phyloP scores from a whole-genome alignment of 805 yeast species.

The Spencermartinsiella europaea region DNA sequence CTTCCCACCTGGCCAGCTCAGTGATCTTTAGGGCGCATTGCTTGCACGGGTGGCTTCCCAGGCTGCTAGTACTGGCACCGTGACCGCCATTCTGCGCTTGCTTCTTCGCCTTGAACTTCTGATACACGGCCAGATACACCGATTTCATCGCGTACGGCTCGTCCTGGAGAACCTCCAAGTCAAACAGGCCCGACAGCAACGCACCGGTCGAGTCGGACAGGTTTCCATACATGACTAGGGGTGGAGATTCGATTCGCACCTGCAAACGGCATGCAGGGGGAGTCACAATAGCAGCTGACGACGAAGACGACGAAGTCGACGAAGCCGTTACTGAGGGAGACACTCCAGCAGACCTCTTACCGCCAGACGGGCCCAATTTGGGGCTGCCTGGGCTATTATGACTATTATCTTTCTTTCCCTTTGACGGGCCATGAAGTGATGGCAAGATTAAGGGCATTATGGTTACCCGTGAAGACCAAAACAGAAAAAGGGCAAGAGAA shows the following conservation, averaged over 20 bases:
- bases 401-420: not conserved
- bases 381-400: not conserved
- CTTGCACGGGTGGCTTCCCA: too few relatives aligned
- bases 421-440: not conserved
- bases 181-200: conserved; percentile 71
- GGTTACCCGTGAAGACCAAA: too few relatives aligned
- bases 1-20: conserved; percentile 84
- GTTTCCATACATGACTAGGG: conserved; percentile 76
- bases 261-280: conserved; percentile 24
- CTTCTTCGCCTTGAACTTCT: conserved; percentile 43
- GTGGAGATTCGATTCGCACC: conserved; percentile 82
- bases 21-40: conserved; percentile 52
- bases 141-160: conserved; percentile 41
- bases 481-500: too few relatives aligned
- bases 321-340: not conserved
- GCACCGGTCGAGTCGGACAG: conserved; percentile 81
- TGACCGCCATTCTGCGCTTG: conserved; percentile 2
- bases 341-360: not conserved
- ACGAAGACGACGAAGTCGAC: conserved; percentile 4
- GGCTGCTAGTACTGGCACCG: conserved; percentile 52
- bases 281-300: conserved; percentile 8
- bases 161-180: conserved; percentile 48
- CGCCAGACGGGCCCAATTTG: not conserved
- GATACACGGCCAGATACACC: conserved; percentile 59
- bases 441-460: conserved; percentile 2